Evolutionary conservation across 176 grass and related monocot species (phyloP), one percentile per base, ranked within the genome.

Genomic region (Oryza meyeriana): DNA sequence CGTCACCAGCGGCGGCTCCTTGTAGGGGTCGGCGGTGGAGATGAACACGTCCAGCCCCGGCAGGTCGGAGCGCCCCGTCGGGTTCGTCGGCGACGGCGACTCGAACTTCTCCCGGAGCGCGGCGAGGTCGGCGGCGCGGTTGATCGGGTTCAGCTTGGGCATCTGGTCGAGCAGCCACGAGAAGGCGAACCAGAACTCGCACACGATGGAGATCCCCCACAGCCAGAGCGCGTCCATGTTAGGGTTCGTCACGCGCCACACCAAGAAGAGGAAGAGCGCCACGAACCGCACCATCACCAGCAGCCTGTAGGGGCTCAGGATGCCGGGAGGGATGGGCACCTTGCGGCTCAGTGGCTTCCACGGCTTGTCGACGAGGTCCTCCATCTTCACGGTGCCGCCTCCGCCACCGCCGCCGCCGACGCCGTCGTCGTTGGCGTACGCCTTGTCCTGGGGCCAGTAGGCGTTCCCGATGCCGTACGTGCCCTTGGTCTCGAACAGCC

Each of bases 171-270:
- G 83, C 2, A 93, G n/a, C 90, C 90, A 93, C 22, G 91, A 93
- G 77, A 93, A 85, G 40, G 94, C 94, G 68, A 96, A 96, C 94
- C 94, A 93, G 30, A 93, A 59, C 90, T 96, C 94, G 72, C 94
- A 93, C 34, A 84, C 86, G 78, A 96, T 88, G 81, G 94, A 96
- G 67, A 96, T 88, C 24, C 88, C 88, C 90, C 94, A 96, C 76
- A 93, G 72, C 93, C 90, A 90, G 55, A 95, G 75, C 18, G 93
- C 93, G 33, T 95, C 90, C 66, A 72, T 68, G 78, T 95, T 95
- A 1, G 93, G 93, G 77, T 95, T 92, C 4, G 83, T 83, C 24
- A 71, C 87, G 26, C 93, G 90, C 93, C 93, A 95, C 3, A 76
- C 11, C 77, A 95, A 33, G 83, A 95, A 95, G 27, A 95, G 81